Base-by-base conservation (phyloP, 2,329 filamentous ascomycete species). In the Neobulgaria alba region DNA sequence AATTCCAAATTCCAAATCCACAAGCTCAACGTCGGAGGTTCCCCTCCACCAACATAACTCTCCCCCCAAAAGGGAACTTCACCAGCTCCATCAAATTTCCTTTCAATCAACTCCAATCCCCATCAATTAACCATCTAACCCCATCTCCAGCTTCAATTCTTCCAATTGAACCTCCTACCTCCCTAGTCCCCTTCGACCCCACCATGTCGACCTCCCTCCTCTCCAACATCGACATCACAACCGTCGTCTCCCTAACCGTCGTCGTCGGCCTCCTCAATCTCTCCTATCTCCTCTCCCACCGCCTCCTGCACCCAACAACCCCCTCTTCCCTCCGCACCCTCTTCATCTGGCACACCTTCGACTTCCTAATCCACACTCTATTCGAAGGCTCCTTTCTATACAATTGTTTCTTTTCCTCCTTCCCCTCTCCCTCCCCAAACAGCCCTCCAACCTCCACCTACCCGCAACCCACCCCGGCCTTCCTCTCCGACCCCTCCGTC, bases 261-360 rank as follows among this genome's bases (percentile, higher is more conserved):
- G 76, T 73, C 5, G 54, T 78, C 42, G 66, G 66, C 50, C 71
- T 81, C 49, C 61, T 75, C 14, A 55, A 61, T 39, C 57, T 64
- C 41, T 73, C 74, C 39, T 75, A 75, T 57, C 50, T 50, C 17
- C 54, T 67, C 16, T 78, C 75, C 8, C 64, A 65, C 20, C 53
- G 48, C 36, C 63, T 61, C 67, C 38, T 73, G 8, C 30, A 35
- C 0, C n/a, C 36, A 5, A 19, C 29, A 8, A 53, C 50, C 2
- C 46, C 73, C 1, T 59, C 66, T 29, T 74, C 78, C 38, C 71
- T 72, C 41, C 86, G 88, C 47, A 67, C 85, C 59, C 79, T 95
- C 50, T 95, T 95, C 72, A 75, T 93, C 65, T 95, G 90, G 90
- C 89, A 95, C 67, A 74, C 85, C 29, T 93, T 94, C 66, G 89